phyloP scores from a whole-genome alignment of 2,329 filamentous ascomycete genomes.

The Huntiella moniliformis region DNA sequence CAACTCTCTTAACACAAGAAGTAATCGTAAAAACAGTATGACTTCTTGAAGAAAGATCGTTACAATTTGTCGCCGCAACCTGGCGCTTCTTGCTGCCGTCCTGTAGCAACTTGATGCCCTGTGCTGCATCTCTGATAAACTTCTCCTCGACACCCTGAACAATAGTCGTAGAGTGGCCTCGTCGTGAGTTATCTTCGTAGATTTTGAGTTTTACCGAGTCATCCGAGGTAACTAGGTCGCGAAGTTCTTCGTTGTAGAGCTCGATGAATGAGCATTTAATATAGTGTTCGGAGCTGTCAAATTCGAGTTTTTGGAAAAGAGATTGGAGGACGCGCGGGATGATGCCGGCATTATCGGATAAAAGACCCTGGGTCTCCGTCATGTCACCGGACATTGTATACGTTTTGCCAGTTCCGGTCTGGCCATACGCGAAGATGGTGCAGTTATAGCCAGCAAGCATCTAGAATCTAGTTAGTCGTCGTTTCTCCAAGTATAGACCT shows the following conservation, averaged over 20 bases:
- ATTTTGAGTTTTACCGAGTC: conserved; percentile 82
- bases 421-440: conserved; percentile 95
- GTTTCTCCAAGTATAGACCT: not conserved
- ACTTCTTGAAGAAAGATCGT: conserved; percentile 89
- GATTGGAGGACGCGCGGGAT: conserved; percentile 80
- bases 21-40: conserved; percentile 97
- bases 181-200: conserved; percentile 74
- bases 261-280: conserved; percentile 99
- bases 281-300: conserved; percentile 60
- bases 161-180: conserved; percentile 65
- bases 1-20: conserved; percentile 65
- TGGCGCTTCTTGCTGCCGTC: conserved; percentile 83
- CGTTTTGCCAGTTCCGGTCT: conserved; percentile 95
- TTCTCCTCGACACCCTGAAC: conserved; percentile 98
- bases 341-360: conserved; percentile 85
- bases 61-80: conserved; percentile 99
- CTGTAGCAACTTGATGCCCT: conserved; percentile 77
- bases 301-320: conserved; percentile 68
- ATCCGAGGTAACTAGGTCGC: conserved; percentile 69
- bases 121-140: conserved; percentile 67
- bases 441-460: conserved; percentile 93
- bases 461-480: conserved; percentile 24
- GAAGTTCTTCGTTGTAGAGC: conserved; percentile 91
- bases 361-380: conserved; percentile 63
- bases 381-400: conserved; percentile 99